Base-by-base conservation (phyloP, 2,329 filamentous ascomycete genomes). In the Penicillium sp. region DNA sequence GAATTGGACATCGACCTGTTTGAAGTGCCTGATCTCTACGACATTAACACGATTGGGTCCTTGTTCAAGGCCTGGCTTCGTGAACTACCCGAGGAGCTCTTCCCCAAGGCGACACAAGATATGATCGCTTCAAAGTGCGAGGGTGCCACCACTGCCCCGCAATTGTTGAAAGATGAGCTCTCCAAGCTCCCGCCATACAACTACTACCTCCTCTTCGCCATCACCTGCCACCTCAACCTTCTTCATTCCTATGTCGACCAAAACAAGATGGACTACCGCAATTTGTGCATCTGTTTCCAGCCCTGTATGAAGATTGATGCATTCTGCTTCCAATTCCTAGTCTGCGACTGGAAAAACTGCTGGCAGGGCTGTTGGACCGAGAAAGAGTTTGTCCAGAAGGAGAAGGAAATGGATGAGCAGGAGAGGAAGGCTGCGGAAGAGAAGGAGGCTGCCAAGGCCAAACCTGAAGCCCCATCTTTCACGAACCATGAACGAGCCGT, bases 211-310 rank as follows among this genome's bases (percentile, higher is more conserved):
- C 82, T 97, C 5, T 97, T 97, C 66, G 91, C 91, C 60, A 95
- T 96, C 59, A 97, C 91, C 27, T 96, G 91, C 69, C 91, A 97
- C 62, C 82, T 97, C 40, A 95, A 89, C 60, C 79, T 96, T 22
- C 78, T 97, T 8, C 83, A 95, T 58, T 89, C 88, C 1, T 91
- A 95, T 67, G 86, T 89, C 20, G 88, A 94, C 55, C 90, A 91
- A 74, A 97, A 96, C 78, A 95, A 95, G 74, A 97, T 97, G 91
- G 89, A 95, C 65, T 95, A 91, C 65, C 84, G 88, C 63, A 96
- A 96, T 56, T 75, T 97, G 20, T 95, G 89, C 71, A 95, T 96
- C 59, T 97, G 91, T 73, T 96, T 96, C 69, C 89, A 95, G 69
- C 91, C 91, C 3, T 95, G 89, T 69, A 89, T 97, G 80, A 95